Evolutionary conservation across 768 basidiomycete species (phyloP), one percentile per base, ranked within the genome.

Genomic region (Pleurotus cornucopiae): DNA sequence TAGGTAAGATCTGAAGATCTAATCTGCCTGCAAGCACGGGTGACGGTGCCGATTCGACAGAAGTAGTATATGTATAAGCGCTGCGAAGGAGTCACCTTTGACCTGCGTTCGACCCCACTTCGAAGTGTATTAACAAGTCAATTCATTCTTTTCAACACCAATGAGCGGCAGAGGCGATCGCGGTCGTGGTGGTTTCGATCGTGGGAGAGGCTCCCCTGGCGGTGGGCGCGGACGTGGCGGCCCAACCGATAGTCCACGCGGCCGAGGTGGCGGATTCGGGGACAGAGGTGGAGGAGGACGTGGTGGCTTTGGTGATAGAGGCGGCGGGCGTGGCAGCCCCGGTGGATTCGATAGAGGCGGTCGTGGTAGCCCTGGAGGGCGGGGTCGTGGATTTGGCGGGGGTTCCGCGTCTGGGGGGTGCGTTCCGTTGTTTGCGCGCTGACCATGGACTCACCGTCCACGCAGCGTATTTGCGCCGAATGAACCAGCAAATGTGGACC

Each of bases 381-480:
- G 30, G 30, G 30, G 30, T 12, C 57, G 57, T 25, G 60, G 66
- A 57, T 61, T 63, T 20, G 57, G 64, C 7, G 63, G 67, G 3
- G 67, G 65, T 21, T 55, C 16, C 1, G 61, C 54, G 21, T 60
- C 60, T 12, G 66, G 74, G n/a, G 73, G 69, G 57, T 67, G 56
- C 37, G 72, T 40, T 38, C 25, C 11, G 30, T 43, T 26, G 34
- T 37, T 18, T 20, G 20, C 20, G 47, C 49, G 38, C 49, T 26
- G 5, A 37, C 59, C 49, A 46, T 26, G 63, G 41, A 37, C 54
- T 14, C 30, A 61, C 34, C 38, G 40, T 54, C 49, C 34, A 21
- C 56, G 37, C 65, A 68, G 86, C 64, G 60, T 83, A 16, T 82
- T 74, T 57, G 64, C 69, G 16, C 61, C 74, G 0, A 69, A 69